Evolutionary conservation across 441 rosid species (phyloP), one percentile per base, ranked within the genome.

Genomic region (Populus hybrid): DNA sequence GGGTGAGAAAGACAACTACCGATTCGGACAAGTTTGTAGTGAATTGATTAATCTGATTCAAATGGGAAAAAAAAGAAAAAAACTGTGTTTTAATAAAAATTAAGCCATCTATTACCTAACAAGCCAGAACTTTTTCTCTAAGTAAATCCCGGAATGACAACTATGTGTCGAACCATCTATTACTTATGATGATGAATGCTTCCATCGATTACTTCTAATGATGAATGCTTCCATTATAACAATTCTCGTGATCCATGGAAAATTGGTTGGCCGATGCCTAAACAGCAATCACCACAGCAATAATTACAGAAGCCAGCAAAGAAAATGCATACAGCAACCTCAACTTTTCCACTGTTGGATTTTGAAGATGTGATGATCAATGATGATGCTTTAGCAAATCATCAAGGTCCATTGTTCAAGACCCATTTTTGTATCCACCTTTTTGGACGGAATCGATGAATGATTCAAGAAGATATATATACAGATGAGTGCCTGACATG

Each of bases 161-260:
- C 46, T 38, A 38, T 38, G 46, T 38, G 46, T 10, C 46, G 46
- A 38, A 38, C 46, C 46, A 38, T 38, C 46, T 38, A 38, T 38
- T 9, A 38, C 4, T 38, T 38, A 30, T 30, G 32, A 30, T 30
- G 32, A 30, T 30, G 32, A 30, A 30, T 30, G 32, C 32, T 30
- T 30, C 32, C 70, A 38, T 35, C 20, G 24, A 64, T 30, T 38
- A 26, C 42, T 65, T 23, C 59, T 38, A 73, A 72, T 72, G 28
- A 75, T 67, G 10, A 30, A 5, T 67, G 78, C 72, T 75, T 67
- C 66, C 78, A 67, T 46, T 50, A 67, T 4, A 24, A 30, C 40
- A 59, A 66, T 64, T 16, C n/a, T 35, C 24, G 46, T 59, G 46
- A 26, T 36, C 42, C 34, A 18, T 8, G 9, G 12, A 23, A 10